These are phyloP conservation scores for Lactifluus volemus DNA, from an alignment of 768 basidiomycete species.

Conservation along the genomic window DNA sequence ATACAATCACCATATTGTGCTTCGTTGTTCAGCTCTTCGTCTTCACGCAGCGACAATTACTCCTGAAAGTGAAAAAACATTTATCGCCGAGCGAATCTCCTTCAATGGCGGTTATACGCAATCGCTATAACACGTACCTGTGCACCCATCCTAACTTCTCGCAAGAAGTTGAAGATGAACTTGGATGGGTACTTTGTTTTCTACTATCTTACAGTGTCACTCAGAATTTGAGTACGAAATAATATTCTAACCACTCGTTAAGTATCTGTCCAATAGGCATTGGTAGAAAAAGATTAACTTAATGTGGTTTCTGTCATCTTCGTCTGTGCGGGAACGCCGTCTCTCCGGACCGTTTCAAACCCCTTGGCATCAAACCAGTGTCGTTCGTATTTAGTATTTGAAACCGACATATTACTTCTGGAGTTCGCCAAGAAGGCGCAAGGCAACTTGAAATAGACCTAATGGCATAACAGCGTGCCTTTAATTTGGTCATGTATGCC, in stretches of 20 bases:
- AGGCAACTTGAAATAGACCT: slow-evolving; percentile 95
- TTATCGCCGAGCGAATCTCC: slow-evolving; percentile 48
- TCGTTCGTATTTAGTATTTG: slow-evolving; percentile 86
- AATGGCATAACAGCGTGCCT: not conserved
- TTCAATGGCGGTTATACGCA: not conserved
- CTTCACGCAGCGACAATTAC: slow-evolving; percentile 75
- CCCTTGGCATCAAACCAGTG: slow-evolving; percentile 87
- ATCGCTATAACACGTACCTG: slow-evolving; percentile 40
- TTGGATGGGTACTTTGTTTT: slow-evolving; percentile 73
- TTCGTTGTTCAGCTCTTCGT: slow-evolving; percentile 75
- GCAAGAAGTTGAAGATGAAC: slow-evolving; percentile 76
- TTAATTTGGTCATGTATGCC: not conserved
- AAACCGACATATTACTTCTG: slow-evolving; percentile 97
- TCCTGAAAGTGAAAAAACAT: slow-evolving; percentile 80
- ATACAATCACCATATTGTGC: slow-evolving; percentile 90
- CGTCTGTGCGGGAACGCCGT: slow-evolving; percentile 82
- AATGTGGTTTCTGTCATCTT: slow-evolving; percentile 89
- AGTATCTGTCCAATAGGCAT: not conserved
- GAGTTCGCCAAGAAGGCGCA: slow-evolving; percentile 79
- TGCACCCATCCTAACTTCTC: slow-evolving; percentile 92
- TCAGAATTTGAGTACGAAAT: slow-evolving; percentile 85
- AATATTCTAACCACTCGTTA: slow-evolving; percentile 49
- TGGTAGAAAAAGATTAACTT: slow-evolving; percentile 45
- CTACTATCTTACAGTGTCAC: slow-evolving; percentile 76
- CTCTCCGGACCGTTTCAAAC: slow-evolving; percentile 92